phyloP scores from a whole-genome alignment of 2,329 filamentous ascomycete genomes.

The Penicillium aurantiogriseum region DNA sequence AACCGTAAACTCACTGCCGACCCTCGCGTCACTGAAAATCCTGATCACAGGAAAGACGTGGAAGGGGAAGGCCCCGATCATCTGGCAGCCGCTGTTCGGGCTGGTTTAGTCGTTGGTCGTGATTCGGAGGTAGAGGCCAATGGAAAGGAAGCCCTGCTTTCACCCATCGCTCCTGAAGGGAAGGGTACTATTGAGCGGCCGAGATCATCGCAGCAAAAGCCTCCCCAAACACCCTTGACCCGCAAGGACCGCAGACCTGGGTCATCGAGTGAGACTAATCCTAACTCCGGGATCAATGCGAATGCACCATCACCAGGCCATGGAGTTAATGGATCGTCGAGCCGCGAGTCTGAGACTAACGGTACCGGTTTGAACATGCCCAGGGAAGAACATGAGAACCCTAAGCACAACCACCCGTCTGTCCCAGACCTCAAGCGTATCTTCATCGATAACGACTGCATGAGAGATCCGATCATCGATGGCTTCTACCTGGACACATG shows the following conservation, averaged over 20 bases:
- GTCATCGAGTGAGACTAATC: slow-evolving; percentile 15
- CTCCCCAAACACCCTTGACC: slow-evolving; percentile 17
- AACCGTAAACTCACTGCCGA: slow-evolving; percentile 58
- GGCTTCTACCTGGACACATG: slow-evolving; percentile 85
- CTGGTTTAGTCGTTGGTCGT: slow-evolving; percentile 62
- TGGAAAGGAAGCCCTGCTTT: slow-evolving; percentile 68
- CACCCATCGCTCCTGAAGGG: slow-evolving; percentile 62
- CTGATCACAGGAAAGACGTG: slow-evolving; percentile 69
- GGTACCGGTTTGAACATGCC: slow-evolving; percentile 65
- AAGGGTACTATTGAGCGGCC: slow-evolving; percentile 58
- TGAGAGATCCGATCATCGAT: slow-evolving; percentile 82
- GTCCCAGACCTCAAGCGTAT: slow-evolving; percentile 69
- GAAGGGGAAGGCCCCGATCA: slow-evolving; percentile 74
- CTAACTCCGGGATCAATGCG: slow-evolving; percentile 21
- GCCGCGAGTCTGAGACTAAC: slow-evolving; percentile 82
- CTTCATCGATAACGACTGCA: slow-evolving; percentile 82
- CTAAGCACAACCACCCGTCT: slow-evolving; percentile 48
- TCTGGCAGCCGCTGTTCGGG: slow-evolving; percentile 64
- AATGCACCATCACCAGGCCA: slow-evolving; percentile 39
- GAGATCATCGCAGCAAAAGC: slow-evolving; percentile 43
- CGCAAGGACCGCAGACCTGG: slow-evolving; percentile 20
- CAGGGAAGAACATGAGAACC: slow-evolving; percentile 48
- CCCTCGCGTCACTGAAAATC: slow-evolving; percentile 58
- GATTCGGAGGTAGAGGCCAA: slow-evolving; percentile 69
- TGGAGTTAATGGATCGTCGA: slow-evolving; percentile 65